Percentiles rank a stretch among this genome's conserved stretches.
These are phyloP conservation scores for Verbena officinalis DNA, from an alignment of 257 asterid genomes.

Conservation along the genomic window DNA sequence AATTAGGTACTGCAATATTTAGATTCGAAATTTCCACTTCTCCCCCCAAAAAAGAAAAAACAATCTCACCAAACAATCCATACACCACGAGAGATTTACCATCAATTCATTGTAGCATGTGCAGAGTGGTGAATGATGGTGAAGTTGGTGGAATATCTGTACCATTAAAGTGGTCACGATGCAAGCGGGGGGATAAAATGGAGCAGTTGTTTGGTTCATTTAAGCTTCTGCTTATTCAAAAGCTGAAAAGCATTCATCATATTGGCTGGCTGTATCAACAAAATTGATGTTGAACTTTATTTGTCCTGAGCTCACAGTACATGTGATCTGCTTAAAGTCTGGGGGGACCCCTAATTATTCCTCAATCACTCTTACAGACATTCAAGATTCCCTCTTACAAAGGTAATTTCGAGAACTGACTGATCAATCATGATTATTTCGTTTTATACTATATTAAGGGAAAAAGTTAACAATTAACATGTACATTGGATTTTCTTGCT, in stretches of 20 bases:
- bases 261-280: neutral
- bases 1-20: no score
- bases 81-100: neutral
- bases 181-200: constrained; percentile 2
- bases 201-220: constrained; percentile 20
- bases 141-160: constrained; percentile 9
- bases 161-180: constrained; percentile 22
- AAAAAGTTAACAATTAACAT: neutral
- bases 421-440: neutral
- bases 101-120: constrained; percentile 3
- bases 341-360: constrained; percentile 24
- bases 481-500: no score
- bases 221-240: no score
- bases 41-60: no score
- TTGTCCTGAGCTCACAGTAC: constrained; percentile 33
- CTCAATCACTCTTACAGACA: neutral
- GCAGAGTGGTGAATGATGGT: constrained; percentile 14
- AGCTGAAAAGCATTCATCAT: no score
- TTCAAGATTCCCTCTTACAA: constrained; percentile 15
- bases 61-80: neutral
- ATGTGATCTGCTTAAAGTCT: constrained; percentile 33
- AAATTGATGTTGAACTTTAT: constrained; percentile 23
- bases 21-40: no score
- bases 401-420: neutral
- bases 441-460: neutral